A percentile compares a stretch with the other conserved stretches of the same genome.
Conservation (phyloP, 768 basidiomycete genomes). For the Lyophyllum atratum region DNA sequence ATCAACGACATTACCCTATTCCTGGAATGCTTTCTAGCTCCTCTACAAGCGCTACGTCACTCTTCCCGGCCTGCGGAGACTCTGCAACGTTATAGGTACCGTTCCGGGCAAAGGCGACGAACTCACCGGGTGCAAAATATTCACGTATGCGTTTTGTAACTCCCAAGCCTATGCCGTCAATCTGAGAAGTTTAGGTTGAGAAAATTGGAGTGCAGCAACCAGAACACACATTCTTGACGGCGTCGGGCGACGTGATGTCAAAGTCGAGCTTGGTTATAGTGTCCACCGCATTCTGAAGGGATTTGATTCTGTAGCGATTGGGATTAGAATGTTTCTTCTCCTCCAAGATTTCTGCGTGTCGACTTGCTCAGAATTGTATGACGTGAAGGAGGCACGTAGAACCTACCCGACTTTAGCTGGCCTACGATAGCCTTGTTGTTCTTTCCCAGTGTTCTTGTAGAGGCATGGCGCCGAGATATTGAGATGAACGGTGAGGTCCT, state of each 20-base stretch:
- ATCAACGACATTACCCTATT: background rate
- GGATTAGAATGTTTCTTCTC: background rate
- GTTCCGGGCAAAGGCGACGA: background rate
- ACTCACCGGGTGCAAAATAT: conserved; percentile 26
- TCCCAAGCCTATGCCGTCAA: conserved; percentile 33
- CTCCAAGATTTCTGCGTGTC: background rate
- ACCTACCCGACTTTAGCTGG: conserved; percentile 44
- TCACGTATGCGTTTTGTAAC: conserved; percentile 42
- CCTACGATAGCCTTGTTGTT: conserved; percentile 28
- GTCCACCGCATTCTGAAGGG: conserved; percentile 1
- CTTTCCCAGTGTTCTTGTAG: background rate
- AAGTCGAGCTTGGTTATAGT: conserved; percentile 4
- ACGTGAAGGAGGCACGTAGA: background rate
- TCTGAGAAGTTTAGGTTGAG: conserved; percentile 7
- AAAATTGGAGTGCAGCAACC: background rate
- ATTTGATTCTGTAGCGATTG: background rate
- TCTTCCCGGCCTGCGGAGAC: background rate
- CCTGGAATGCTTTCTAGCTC: conserved; percentile 8
- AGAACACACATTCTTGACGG: background rate
- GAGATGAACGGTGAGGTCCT: background rate
- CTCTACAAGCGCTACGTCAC: background rate
- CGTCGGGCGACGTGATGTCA: conserved; percentile 1
- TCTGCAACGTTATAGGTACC: background rate
- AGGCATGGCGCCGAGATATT: conserved; percentile 3
- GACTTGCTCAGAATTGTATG: background rate